These are phyloP conservation scores for Microcyclospora pomicola DNA, from an alignment of 2,329 filamentous ascomycete species.

Conservation along the genomic window DNA sequence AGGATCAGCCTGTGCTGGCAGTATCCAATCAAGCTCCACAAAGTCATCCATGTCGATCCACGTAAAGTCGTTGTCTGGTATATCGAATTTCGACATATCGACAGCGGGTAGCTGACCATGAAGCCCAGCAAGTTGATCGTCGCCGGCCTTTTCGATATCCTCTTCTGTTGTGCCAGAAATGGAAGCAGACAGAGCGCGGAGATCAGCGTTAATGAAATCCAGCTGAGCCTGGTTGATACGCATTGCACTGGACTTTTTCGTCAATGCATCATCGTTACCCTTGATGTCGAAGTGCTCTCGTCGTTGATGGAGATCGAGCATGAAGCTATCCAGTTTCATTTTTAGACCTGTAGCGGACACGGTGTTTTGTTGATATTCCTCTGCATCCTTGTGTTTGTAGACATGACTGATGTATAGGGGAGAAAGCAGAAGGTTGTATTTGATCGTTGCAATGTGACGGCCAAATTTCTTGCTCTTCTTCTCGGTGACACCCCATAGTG, in stretches of 20 bases:
- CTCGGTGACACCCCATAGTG: slow-evolving; percentile 79
- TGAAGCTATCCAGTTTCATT: slow-evolving; percentile 89
- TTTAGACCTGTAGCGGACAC: slow-evolving; percentile 95
- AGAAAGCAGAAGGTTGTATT: slow-evolving; percentile 86
- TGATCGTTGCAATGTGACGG: slow-evolving; percentile 92
- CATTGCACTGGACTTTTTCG: slow-evolving; percentile 78
- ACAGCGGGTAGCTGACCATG: slow-evolving; percentile 38
- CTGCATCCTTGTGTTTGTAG: slow-evolving; percentile 94
- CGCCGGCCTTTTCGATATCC: slow-evolving; percentile 53
- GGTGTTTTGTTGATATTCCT: slow-evolving; percentile 63
- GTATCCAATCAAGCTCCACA: slow-evolving; percentile 91
- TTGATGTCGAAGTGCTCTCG: slow-evolving; percentile 81
- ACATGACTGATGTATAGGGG: slow-evolving; percentile 92
- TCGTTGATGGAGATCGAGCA: slow-evolving; percentile 88
- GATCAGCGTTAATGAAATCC: slow-evolving; percentile 80
- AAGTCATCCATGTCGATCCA: slow-evolving; percentile 99
- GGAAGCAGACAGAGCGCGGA: slow-evolving; percentile 82
- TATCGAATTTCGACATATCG: slow-evolving; percentile 76
- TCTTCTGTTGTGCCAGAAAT: slow-evolving; percentile 70
- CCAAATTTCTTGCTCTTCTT: slow-evolving; percentile 99
- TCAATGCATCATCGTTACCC: slow-evolving; percentile 50
- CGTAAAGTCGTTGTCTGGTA: slow-evolving; percentile 84
- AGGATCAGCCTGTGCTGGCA: slow-evolving; percentile 78
- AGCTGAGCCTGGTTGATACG: slow-evolving; percentile 90
- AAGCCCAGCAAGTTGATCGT: slow-evolving; percentile 45